Evolutionary conservation across 257 asterid species (phyloP).

Genomic region (Scutellaria baicalensis): DNA sequence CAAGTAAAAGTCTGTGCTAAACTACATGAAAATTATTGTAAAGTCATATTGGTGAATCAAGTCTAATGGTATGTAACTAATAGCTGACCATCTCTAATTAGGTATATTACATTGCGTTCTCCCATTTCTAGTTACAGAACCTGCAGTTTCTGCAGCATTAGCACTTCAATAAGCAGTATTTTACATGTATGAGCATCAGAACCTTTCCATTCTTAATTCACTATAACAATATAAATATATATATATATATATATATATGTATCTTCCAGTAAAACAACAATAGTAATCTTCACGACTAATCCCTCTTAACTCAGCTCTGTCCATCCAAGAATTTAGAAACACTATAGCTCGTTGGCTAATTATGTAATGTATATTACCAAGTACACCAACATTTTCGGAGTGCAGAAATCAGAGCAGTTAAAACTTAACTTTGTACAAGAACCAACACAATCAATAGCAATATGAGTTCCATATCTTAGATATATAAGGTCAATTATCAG

Average conservation of each 20-base stretch:
- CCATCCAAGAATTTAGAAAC: no score
- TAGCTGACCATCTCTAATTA: background rate
- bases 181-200: background rate
- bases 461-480: no score
- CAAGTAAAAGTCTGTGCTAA: no score
- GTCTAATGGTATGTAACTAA: background rate
- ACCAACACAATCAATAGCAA: background rate
- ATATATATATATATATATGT: no score
- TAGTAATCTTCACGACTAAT: background rate
- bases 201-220: background rate
- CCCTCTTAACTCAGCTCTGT: no score
- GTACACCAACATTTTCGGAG: no score
- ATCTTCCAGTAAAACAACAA: background rate
- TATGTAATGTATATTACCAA: no score
- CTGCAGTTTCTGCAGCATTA: background rate
- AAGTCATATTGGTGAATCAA: no score
- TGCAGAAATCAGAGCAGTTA: no score
- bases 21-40: no score
- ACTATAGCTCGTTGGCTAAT: no score
- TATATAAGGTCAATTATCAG: background rate
- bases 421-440: background rate
- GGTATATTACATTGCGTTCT: background rate
- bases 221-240: no score
- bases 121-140: background rate
- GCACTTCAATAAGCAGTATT: background rate